Conservation (phyloP, 805 yeast species). For the Naumovozyma baii region DNA sequence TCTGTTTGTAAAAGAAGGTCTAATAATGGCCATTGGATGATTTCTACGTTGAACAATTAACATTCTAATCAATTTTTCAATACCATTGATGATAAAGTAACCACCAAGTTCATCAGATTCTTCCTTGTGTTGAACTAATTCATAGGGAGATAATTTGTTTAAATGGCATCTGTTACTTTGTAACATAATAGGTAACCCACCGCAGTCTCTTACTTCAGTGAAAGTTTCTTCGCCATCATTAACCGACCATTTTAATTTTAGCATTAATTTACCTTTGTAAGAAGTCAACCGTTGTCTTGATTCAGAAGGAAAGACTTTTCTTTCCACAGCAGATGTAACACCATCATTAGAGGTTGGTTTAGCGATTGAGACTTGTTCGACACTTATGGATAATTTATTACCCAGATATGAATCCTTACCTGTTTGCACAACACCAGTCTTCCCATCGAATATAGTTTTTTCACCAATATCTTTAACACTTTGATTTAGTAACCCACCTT, state of each 20-base stretch:
- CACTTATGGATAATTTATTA: conserved; percentile 73
- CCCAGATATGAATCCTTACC: conserved; percentile 56
- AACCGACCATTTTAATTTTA: conserved; percentile 77
- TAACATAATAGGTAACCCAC: conserved; percentile 85
- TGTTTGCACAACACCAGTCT: conserved; percentile 11
- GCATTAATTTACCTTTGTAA: conserved; percentile 66
- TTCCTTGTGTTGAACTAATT: conserved; percentile 69
- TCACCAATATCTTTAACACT: conserved; percentile 85
- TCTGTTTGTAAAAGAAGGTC: conserved; percentile 90
- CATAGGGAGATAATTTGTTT: conserved; percentile 70
- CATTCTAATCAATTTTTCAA: conserved; percentile 93
- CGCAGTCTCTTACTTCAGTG: conserved; percentile 79
- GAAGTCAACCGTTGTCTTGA: conserved; percentile 83
- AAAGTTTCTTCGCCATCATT: conserved; percentile 74
- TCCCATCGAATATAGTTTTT: conserved; percentile 74
- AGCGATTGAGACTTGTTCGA: conserved; percentile 81
- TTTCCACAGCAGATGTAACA: conserved; percentile 63
- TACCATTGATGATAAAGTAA: conserved; percentile 91
- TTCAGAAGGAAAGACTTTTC: conserved; percentile 75
- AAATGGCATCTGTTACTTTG: conserved; percentile 86
- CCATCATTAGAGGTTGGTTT: conserved; percentile 52
- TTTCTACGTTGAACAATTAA: conserved; percentile 95
- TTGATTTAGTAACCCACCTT: conserved; percentile 73
- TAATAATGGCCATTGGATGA: conserved; percentile 94
- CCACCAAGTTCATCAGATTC: conserved; percentile 97